A percentile compares a stretch with the other conserved stretches of the same genome.
Evolutionary conservation across 164 flowering plant genomes (phyloP).

Genomic region (Umbilicus rupestris): DNA sequence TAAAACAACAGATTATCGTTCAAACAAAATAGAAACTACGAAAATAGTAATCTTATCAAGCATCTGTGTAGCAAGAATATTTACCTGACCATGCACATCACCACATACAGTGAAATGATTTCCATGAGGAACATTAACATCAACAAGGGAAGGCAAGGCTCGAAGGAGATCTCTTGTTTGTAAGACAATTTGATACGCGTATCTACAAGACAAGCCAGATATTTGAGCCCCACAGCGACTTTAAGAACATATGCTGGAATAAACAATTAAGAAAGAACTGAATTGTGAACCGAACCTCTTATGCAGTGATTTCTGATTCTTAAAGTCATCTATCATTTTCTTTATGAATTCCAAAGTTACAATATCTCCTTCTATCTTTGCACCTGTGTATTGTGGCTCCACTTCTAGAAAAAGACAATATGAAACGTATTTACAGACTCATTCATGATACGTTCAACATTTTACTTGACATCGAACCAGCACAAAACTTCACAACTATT

Average conservation of each 20-base stretch:
- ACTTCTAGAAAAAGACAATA: constrained; percentile 38
- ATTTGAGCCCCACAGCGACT: background rate
- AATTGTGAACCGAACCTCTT: constrained; percentile 38
- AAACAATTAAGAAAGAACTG: background rate
- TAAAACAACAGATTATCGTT: too few relatives aligned
- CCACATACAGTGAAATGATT: constrained; percentile 93
- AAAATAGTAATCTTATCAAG: background rate
- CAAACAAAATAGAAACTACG: background rate
- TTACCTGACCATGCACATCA: constrained; percentile 99
- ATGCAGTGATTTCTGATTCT: constrained; percentile 74
- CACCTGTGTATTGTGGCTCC: constrained; percentile 91
- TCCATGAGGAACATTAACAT: constrained; percentile 59
- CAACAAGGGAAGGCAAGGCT: constrained; percentile 83
- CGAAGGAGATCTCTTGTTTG: constrained; percentile 76
- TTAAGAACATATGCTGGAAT: background rate
- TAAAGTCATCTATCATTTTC: constrained; percentile 96
- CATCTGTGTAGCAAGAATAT: background rate
- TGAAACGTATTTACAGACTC: too few relatives aligned
- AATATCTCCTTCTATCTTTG: constrained; percentile 84
- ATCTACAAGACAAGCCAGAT: constrained; percentile 32
- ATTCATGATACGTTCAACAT: background rate
- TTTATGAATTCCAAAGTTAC: constrained; percentile 87
- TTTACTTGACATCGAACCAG: background rate
- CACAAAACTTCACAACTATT: background rate
- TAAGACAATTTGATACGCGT: constrained; percentile 83